phyloP scores from a whole-genome alignment of 2,329 filamentous ascomycete genomes.

The Diaporthe citriasiana region DNA sequence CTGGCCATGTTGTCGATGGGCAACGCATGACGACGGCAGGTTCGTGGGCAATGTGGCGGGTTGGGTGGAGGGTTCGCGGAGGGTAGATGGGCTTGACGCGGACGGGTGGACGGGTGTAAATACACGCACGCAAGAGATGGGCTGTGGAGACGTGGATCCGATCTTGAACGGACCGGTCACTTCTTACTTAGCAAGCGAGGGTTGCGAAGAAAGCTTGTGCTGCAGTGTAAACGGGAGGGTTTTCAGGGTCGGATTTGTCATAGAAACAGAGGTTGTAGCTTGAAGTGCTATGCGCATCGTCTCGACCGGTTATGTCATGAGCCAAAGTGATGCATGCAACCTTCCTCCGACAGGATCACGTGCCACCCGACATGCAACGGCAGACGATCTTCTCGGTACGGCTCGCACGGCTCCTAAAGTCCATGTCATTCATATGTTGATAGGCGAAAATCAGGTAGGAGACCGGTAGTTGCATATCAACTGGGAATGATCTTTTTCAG shows the following conservation, averaged over 20 bases:
- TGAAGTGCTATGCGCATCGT: not conserved
- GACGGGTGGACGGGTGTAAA: not conserved
- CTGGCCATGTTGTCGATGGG: conserved; percentile 49
- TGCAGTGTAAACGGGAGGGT: not conserved
- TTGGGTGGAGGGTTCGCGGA: not conserved
- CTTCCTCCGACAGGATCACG: conserved; percentile 1
- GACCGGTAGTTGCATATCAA: not conserved
- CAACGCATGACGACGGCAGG: conserved; percentile 55
- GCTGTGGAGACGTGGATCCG: not conserved
- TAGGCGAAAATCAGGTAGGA: not conserved
- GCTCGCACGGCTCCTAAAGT: not conserved
- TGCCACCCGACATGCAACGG: not conserved
- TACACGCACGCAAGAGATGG: not conserved
- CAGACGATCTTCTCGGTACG: not conserved
- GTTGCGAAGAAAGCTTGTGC: conserved; percentile 15
- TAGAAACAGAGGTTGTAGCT: conserved; percentile 14
- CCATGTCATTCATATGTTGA: not conserved
- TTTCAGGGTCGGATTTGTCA: conserved; percentile 18
- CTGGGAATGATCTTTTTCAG: not conserved
- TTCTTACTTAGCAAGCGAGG: not conserved
- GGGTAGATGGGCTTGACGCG: not conserved
- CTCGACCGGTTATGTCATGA: conserved; percentile 27
- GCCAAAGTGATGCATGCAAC: conserved; percentile 9
- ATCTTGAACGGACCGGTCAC: conserved; percentile 11
- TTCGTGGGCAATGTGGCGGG: conserved; percentile 28